Percentiles rank a stretch among this genome's conserved stretches.
Conservation (phyloP, 2,329 filamentous ascomycete species). For the Pseudogymnoascus sp. region DNA sequence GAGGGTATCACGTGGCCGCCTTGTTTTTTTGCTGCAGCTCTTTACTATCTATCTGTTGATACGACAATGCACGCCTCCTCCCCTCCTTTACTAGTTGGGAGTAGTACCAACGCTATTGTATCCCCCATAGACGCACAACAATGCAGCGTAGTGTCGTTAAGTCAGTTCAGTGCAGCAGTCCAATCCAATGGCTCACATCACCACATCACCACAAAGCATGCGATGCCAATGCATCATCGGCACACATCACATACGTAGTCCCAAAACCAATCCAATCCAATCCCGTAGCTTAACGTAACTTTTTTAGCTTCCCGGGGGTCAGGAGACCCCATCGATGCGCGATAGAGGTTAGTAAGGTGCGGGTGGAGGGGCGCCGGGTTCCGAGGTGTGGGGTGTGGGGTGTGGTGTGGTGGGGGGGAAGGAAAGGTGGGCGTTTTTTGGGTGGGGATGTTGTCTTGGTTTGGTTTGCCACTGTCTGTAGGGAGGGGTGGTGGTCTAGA, state of each 20-base stretch:
- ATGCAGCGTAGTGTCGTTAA: too few species aligned
- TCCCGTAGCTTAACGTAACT: too few species aligned
- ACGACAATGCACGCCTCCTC: not conserved
- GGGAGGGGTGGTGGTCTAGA: not conserved
- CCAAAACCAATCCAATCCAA: not conserved
- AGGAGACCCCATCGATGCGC: not conserved
- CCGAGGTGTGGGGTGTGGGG: not conserved
- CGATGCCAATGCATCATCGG: not conserved
- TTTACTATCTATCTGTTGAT: not conserved
- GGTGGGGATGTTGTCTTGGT: not conserved
- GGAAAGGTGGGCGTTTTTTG: not conserved
- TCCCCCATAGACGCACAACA: not conserved
- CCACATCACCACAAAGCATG: not conserved
- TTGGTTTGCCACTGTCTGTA: not conserved
- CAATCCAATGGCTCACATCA: not conserved
- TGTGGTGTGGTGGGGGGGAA: not conserved
- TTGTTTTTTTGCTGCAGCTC: not conserved
- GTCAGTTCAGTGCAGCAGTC: not conserved
- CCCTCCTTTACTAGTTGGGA: not conserved
- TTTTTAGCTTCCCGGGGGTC: not conserved
- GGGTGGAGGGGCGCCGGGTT: not conserved
- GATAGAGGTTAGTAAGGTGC: not conserved
- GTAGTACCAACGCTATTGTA: not conserved
- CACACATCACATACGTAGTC: not conserved
- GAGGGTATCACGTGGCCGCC: not conserved